phyloP scores from a whole-genome alignment of 2,329 filamentous ascomycete genomes.

The Pseudogymnoascus sp. region DNA sequence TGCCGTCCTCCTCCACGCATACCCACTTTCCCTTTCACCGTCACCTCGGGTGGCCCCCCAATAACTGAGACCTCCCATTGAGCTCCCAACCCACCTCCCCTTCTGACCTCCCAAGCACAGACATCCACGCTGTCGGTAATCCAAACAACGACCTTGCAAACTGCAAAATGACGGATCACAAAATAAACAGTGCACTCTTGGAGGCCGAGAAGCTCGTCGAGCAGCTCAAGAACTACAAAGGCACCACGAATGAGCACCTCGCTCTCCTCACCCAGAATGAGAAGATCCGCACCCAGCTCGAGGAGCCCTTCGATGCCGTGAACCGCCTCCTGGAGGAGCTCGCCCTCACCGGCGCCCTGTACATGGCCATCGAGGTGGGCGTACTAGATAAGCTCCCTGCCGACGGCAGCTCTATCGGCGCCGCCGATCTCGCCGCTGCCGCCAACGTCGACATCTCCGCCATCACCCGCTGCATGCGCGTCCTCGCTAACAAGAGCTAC shows the following conservation, averaged over 20 bases:
- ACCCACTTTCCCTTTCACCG: neutral
- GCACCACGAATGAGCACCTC: conserved; percentile 13
- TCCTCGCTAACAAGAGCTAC: conserved; percentile 26
- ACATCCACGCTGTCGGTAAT: neutral
- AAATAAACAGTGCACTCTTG: conserved; percentile 5
- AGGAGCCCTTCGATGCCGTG: conserved; percentile 19
- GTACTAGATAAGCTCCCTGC: conserved; percentile 16
- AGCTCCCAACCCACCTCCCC: neutral
- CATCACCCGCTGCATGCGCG: conserved; percentile 27
- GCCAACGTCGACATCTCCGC: conserved; percentile 26
- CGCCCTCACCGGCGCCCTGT: conserved; percentile 16
- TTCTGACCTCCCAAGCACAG: neutral
- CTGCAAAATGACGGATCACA: neutral
- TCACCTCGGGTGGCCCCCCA: neutral
- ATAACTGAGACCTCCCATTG: neutral
- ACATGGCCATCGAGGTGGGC: conserved; percentile 16
- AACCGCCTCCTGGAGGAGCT: conserved; percentile 20
- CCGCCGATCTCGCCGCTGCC: conserved; percentile 17
- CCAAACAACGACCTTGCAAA: neutral
- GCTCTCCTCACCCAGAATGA: conserved; percentile 17
- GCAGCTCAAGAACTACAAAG: conserved; percentile 20
- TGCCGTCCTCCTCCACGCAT: neutral
- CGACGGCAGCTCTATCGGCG: conserved; percentile 12
- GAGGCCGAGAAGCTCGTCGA: conserved; percentile 14
- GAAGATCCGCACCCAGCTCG: conserved; percentile 17